These are phyloP conservation scores for Fusarium verrucosum DNA, from an alignment of 2,329 filamentous ascomycete species.

Conservation along the genomic window DNA sequence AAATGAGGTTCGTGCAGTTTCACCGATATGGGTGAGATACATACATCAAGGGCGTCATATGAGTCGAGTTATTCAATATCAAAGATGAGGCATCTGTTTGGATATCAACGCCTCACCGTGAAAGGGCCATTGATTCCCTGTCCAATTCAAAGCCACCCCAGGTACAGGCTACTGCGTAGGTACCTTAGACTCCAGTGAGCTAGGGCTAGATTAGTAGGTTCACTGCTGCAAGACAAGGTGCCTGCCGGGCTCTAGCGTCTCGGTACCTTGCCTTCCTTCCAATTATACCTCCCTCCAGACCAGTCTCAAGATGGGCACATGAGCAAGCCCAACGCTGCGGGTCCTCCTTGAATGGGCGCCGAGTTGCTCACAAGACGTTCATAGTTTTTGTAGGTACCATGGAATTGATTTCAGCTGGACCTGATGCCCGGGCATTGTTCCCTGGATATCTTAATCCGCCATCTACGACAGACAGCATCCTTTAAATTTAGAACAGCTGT, in stretches of 20 bases:
- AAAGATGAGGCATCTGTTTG: constrained; percentile 3
- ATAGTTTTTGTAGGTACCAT: constrained; percentile 21
- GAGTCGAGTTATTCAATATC: not conserved
- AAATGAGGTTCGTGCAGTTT: not conserved
- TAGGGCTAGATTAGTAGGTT: too few species aligned
- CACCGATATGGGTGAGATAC: not conserved
- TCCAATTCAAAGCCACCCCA: not conserved
- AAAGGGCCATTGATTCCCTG: constrained; percentile 3
- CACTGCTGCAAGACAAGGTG: constrained; percentile 8
- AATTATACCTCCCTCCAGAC: constrained; percentile 27
- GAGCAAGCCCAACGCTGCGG: constrained; percentile 57
- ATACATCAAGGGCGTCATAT: not conserved
- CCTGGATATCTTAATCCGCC: not conserved
- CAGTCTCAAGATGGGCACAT: constrained; percentile 59
- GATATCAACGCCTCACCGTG: not conserved
- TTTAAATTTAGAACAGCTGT: not conserved
- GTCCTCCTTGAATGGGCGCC: constrained; percentile 41
- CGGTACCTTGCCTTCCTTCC: constrained; percentile 18
- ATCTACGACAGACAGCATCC: not conserved
- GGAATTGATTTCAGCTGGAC: constrained; percentile 14
- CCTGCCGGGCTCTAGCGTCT: constrained; percentile 23
- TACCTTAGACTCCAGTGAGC: constrained; percentile 1
- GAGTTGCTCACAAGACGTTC: constrained; percentile 36
- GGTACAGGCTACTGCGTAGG: not conserved
- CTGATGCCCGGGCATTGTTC: not conserved